Evolutionary conservation across 441 rosid genomes (phyloP), one percentile per base, ranked within the genome.

Genomic region (Adansonia madagascariensis): DNA sequence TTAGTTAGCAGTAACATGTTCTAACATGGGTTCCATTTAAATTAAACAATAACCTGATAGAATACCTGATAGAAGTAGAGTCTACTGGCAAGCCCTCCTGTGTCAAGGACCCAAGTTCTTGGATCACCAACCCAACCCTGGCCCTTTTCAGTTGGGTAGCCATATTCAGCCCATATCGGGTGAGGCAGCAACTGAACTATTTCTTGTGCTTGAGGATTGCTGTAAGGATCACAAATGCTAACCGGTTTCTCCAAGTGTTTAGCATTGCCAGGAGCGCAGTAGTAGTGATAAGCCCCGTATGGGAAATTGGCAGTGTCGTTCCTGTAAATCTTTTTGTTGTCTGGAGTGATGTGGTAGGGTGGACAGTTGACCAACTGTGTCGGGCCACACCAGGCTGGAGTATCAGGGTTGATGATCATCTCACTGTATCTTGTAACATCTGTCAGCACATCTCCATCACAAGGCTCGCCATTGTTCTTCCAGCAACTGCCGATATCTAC

Each of bases 131-230:
- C 77, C 94, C 94, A 88, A 67, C 94, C 94, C 39, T 90, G 89
- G 11, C 92, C 91, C 73, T 75, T 49, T 73, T 83, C 80, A 6
- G 87, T 90, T 6, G 94, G 94, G 72, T 87, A 90, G 8, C 92
- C 92, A 76, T 87, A 90, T 61, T 82, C 84, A 31, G 82, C 89
- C 92, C 94, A 90, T 73, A 89, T 85, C 6, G 91, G 91, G 72
- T 89, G 94, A 49, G 94, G 90, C 82, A 90, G 73, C 83, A 90
- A 71, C 85, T 90, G 91, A 76, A 90, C 81, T 43, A 90, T 78
- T 80, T 90, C 92, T 39, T 89, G 94, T 59, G 86, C 89, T 76
- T 87, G 91, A 78, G 94, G 94, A 82, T 90, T 90, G 75, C 92
- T 88, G 55, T 82, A 88, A 22, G 94, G 83, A 80, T 90, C 94